A percentile compares a stretch with the other conserved stretches of the same genome.
Evolutionary conservation across 2,329 filamentous ascomycete species (phyloP).

Genomic region (Alternaria alternata): DNA sequence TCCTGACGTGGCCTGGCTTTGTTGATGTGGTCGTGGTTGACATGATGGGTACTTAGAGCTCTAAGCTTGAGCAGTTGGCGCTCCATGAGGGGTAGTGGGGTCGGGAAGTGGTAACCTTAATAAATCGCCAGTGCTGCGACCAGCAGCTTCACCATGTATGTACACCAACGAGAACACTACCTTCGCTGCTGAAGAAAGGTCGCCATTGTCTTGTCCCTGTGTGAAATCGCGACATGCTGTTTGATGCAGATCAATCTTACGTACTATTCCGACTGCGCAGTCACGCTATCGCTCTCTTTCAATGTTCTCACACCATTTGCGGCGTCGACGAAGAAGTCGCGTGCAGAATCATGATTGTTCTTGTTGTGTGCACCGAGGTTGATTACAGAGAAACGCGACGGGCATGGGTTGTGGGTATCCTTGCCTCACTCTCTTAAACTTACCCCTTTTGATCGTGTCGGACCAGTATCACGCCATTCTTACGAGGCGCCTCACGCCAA

Average conservation of each 20-base stretch:
- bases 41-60: conserved; percentile 22
- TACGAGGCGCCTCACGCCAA: conserved; percentile 12
- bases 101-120: neutral
- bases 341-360: neutral
- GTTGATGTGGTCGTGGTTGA: conserved; percentile 5
- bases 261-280: neutral
- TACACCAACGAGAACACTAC: neutral
- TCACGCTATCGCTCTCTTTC: neutral
- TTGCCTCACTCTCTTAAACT: neutral
- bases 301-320: neutral
- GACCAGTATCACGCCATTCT: conserved; percentile 32
- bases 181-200: neutral
- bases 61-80: neutral
- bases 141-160: neutral
- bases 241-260: neutral
- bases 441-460: conserved; percentile 3
- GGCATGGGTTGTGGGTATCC: neutral
- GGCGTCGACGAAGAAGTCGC: neutral
- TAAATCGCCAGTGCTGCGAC: neutral
- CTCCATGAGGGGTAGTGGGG: conserved; percentile 12
- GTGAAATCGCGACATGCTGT: neutral
- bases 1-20: conserved; percentile 37
- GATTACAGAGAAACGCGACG: neutral
- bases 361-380: neutral
- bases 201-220: neutral